phyloP scores from a whole-genome alignment of 257 asterid species.

The Solanum microdontum region DNA sequence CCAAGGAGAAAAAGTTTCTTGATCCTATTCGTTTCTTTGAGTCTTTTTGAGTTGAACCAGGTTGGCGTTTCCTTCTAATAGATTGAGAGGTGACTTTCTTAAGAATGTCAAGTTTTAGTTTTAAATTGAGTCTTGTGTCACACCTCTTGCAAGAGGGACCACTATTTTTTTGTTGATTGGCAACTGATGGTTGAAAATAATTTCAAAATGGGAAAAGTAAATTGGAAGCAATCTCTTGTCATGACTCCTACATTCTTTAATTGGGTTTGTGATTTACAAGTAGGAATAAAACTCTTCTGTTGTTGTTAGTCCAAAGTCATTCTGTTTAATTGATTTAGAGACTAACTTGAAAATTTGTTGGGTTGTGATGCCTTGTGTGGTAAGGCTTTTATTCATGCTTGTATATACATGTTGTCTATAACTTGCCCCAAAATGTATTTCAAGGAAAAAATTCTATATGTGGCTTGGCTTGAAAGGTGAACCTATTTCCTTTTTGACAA shows the following conservation, averaged over 20 bases:
- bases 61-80: no score
- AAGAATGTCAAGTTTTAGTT: background rate
- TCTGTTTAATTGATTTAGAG: background rate
- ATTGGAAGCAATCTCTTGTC: background rate
- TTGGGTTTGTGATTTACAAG: background rate
- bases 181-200: background rate
- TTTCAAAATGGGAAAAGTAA: background rate
- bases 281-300: background rate
- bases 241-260: background rate
- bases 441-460: background rate
- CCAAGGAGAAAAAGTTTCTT: background rate
- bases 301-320: background rate
- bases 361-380: background rate
- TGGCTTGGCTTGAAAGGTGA: background rate
- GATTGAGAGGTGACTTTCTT: background rate
- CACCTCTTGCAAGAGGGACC: background rate
- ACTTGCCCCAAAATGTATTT: background rate
- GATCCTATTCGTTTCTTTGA: background rate
- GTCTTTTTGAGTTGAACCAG: background rate
- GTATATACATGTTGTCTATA: no score
- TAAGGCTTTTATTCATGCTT: background rate
- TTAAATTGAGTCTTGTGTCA: background rate
- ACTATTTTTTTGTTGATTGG: background rate
- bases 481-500: background rate
- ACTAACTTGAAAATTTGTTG: background rate